Conservation (phyloP, 2,329 filamentous ascomycete species). For the Mycosphaerelloides madeirae region DNA sequence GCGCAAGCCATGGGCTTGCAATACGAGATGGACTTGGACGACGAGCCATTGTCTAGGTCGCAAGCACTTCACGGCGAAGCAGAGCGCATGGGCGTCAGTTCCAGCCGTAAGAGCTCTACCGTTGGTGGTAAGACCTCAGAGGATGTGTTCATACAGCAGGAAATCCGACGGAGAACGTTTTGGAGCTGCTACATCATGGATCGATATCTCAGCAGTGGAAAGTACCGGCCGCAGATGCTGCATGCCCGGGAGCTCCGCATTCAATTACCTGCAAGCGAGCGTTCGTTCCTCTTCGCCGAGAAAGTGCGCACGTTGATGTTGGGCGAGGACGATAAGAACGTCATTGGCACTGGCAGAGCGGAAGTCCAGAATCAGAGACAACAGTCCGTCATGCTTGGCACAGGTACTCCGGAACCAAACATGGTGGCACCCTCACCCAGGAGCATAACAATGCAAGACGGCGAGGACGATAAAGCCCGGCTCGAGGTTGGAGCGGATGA, state of each 20-base stretch:
- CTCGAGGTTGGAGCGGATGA: constrained; percentile 51
- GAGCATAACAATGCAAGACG: constrained; percentile 14
- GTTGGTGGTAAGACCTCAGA: constrained; percentile 20
- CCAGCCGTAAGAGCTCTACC: constrained; percentile 24
- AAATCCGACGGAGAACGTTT: constrained; percentile 64
- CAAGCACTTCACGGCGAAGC: constrained; percentile 36
- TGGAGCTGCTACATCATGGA: constrained; percentile 72
- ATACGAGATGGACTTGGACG: constrained; percentile 48
- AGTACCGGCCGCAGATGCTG: constrained; percentile 57
- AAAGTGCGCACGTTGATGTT: constrained; percentile 52
- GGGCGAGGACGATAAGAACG: constrained; percentile 39
- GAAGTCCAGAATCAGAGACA: constrained; percentile 43
- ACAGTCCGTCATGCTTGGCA: constrained; percentile 39
- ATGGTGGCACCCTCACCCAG: constrained; percentile 13
- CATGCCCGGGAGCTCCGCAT: constrained; percentile 57
- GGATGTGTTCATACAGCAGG: constrained; percentile 53
- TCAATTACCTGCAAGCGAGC: constrained; percentile 63
- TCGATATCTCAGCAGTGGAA: constrained; percentile 62
- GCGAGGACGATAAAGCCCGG: constrained; percentile 41
- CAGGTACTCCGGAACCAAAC: constrained; percentile 18
- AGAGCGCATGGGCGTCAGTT: constrained; percentile 34
- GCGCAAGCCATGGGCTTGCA: constrained; percentile 59
- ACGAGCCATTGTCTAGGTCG: constrained; percentile 34
- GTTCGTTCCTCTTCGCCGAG: constrained; percentile 58
- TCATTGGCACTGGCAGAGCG: constrained; percentile 32